Evolutionary conservation across 768 basidiomycete species (phyloP), one percentile per base, ranked within the genome.

Genomic region (Mycena vitilis): DNA sequence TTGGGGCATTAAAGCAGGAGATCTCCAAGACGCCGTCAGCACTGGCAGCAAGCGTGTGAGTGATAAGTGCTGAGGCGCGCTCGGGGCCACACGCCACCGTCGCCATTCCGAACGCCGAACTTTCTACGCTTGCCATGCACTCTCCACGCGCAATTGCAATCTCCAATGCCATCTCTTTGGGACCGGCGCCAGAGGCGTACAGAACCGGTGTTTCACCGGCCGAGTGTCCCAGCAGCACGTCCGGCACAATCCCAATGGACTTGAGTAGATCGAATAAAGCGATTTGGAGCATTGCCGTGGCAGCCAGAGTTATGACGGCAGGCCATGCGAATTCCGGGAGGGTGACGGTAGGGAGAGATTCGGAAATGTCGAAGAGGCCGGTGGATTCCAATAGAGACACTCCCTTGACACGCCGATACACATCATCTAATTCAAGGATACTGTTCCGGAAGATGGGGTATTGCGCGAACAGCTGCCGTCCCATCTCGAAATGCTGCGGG

Each of bases 161-260:
- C 65, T 80, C 78, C 40, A 81, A 34, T 0, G 77, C 80, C 71
- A 78, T 69, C 8, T 64, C 73, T 42, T 75, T 75, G 10, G 75
- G 60, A 4, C 66, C 75, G 1, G 80, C 76, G 15, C 80, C 79
- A 18, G 76, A 78, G 0, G 80, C 77, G 52, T 79, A 79, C 34
- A 81, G 49, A 2, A 79, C n/a, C 0, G 78, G 74, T 0, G 79
- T 79, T 60, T 81, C 80, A 1, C 80, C 80, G 5, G 79, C 78
- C 15, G 80, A 81, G 64, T 80, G 79, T 1, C 80, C 80, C 25
- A 80, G 23, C 30, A 80, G 55, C 3, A 69, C 60, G 51, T 78
- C 72, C 0, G 80, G 78, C 6, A 44, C 44, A 47, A 81, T 38
- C 3, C 76, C 77, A 12, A 76, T 40, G 37, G 70, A 65, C 9